Evolutionary conservation across 176 grass and related monocot species (phyloP), one percentile per base, ranked within the genome.

Genomic region (Bolboschoenus planiculmis): DNA sequence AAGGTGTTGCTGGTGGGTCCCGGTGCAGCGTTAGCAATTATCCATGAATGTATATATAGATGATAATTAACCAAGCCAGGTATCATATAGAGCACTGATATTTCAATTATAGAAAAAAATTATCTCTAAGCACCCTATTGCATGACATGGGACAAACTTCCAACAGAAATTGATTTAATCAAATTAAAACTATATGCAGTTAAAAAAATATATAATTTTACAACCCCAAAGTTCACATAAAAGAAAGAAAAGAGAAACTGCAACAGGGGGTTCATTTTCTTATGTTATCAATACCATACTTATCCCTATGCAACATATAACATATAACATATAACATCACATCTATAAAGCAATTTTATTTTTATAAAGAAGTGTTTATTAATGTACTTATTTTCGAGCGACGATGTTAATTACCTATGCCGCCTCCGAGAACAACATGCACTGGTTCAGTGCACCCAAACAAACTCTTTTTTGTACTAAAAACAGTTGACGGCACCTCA

Each of bases 391-490:
- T 33, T 21, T 80, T 66, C 23, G 10, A 30, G 29, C 18, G 13
- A 66, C 40, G 1, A 27, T 2, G 20, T 27, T 84, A 4, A 33
- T 35, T 86, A 92, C 95, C 86, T 91, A 91, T 97, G 68, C 90
- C 90, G 21, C 85, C 92, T 21, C 95, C 90, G 8, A 97, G 88
- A 56, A 94, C 83, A 35, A 71, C 79, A 40, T 97, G 95, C 36
- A 97, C 24, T 4, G 90, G 31, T 20, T 91, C 80, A 43, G 60
- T 86, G 80, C 92, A 81, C 21, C 90, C 95, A 46, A 97, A 94
- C 15, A 97, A 33, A 79, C 70, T 64, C 60, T 85, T 94, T 80
- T 94, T 92, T 78, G 63, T 86, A 0, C 84, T 74, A 79, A 62
- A 84, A 60, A 54, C 29, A 44, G 57, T 66, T 2, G 81, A 67